phyloP scores from a whole-genome alignment of 2,329 filamentous ascomycete genomes.

The Aspergillus pseudoviridinutans region DNA sequence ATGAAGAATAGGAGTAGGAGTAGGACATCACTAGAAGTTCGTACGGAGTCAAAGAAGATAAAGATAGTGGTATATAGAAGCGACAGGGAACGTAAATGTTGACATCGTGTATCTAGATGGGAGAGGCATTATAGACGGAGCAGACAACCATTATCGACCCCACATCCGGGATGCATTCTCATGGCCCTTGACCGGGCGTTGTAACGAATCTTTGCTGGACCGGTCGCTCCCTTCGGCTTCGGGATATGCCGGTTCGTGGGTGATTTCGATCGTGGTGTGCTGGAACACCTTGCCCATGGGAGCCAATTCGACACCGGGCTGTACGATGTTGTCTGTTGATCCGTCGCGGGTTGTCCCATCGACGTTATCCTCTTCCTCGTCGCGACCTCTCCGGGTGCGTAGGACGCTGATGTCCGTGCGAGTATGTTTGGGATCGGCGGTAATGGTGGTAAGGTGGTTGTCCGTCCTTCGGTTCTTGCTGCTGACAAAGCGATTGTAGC shows the following conservation, averaged over 20 bases:
- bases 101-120: conserved; percentile 2
- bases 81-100: conserved; percentile 1
- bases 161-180: conserved; percentile 18
- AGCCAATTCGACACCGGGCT: conserved; percentile 25
- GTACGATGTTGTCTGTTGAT: conserved; percentile 44
- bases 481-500: conserved; percentile 30
- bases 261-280: conserved; percentile 43
- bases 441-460: conserved; percentile 30
- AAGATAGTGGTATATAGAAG: not conserved
- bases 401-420: conserved; percentile 19
- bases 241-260: conserved; percentile 32
- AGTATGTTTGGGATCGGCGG: conserved; percentile 22
- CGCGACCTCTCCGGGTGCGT: conserved; percentile 12
- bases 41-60: not conserved
- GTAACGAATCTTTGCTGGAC: conserved; percentile 25
- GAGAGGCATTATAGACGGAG: not conserved
- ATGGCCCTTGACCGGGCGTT: conserved; percentile 2
- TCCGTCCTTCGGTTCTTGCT: conserved; percentile 24
- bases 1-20: not conserved
- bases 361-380: conserved; percentile 23
- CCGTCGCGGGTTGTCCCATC: conserved; percentile 36
- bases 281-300: conserved; percentile 41
- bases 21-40: not conserved
- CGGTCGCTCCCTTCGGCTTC: conserved; percentile 20
- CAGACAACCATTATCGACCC: conserved; percentile 18